Evolutionary conservation across 495 filamentous ascomycete species (phyloP), one percentile per base, ranked within the genome.

Genomic region (Neurospora africana): DNA sequence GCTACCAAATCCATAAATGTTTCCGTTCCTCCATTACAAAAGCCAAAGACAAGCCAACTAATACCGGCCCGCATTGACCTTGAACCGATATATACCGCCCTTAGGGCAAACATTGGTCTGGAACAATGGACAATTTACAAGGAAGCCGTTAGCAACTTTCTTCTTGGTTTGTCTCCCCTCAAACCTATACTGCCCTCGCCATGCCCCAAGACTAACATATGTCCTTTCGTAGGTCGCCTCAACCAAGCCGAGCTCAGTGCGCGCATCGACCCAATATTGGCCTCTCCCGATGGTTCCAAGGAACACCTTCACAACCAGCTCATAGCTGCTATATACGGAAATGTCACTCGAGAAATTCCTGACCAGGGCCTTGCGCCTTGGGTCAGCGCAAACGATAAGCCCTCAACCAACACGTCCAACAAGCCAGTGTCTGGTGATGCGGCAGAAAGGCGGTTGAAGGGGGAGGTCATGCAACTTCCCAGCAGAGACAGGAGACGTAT

Each of bases 381-480:
- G 94, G 95, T 99, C 70, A 93, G 92, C 75, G 92, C 93, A 30
- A 97, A 95, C 77, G 95, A 98, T 83, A 98, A 98, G 83, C 94
- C 94, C n/a, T 84, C 87, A 17, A 80, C 86, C n/a, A 89, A 88
- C 33, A 83, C 89, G 71, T 88, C 90, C 67, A 89, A 88, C 69
- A 95, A 95, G 80, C 92, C 91, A 36, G 88, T 92, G 40, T 89
- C 89, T 10, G 93, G 93, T 53, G 95, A 98, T 87, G 89, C 92
- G n/a, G 90, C 91, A 41, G 95, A 98, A 81, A 91, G 95, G 78
- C 86, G 92, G 76, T 79, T 98, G 74, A 98, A 97, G 86, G 91
- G 88, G 69, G 94, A 98, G 82, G 90, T 97, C 67, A 99, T 98
- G 95, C 90, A 92, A 77, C 86, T 99, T 40, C 92, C 91, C 61